Evolutionary conservation across 179 eudicot species (phyloP), one percentile per base, ranked within the genome.

Genomic region (Silene noctiflora): DNA sequence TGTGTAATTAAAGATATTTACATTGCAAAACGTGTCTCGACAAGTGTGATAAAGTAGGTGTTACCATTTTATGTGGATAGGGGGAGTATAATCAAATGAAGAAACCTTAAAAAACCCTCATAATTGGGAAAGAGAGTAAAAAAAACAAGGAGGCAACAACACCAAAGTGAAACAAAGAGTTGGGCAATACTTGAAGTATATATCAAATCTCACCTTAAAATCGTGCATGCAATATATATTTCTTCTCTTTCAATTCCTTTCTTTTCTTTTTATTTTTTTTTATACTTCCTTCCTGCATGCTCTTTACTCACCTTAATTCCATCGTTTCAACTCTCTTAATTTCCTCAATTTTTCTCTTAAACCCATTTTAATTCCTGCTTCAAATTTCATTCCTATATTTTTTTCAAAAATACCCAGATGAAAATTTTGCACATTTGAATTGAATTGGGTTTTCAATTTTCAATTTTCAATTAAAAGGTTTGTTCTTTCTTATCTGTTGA

Each of bases 141-240:
- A 63, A 62, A 6, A 63, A 6, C 25, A 55, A 53, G 22, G 35
- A 14, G 27, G 27, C 11, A 62, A n/a, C 51, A 44, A 44, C 51
- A 44, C 51, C 13, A 10, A 35, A 58, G 71, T 53, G 71, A 66
- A 58, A 56, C 58, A 73, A 44, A 51, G 72, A 72, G 77, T 81
- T 81, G 80, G 76, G 82, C 62, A 75, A 71, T 72, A 81, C 82
- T 81, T 81, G 16, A 81, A 81, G 82, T 53, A 67, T 1, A 39
- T 44, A 44, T 67, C 51, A 35, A 33, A 67, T 65, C 69, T 35
- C 20, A 67, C 42, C 71, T 35, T 53, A 53, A 53, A 53, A 79
- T 84, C 83, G 82, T 84, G 84, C 86, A 84, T 84, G 86, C 86
- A 76, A 67, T 81, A 56, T 65, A 59, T 64, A 44, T 66, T 66